A percentile compares a stretch with the other conserved stretches of the same genome.
phyloP scores from a whole-genome alignment of 1,284 basidiomycete genomes.

The Naganishia albida region DNA sequence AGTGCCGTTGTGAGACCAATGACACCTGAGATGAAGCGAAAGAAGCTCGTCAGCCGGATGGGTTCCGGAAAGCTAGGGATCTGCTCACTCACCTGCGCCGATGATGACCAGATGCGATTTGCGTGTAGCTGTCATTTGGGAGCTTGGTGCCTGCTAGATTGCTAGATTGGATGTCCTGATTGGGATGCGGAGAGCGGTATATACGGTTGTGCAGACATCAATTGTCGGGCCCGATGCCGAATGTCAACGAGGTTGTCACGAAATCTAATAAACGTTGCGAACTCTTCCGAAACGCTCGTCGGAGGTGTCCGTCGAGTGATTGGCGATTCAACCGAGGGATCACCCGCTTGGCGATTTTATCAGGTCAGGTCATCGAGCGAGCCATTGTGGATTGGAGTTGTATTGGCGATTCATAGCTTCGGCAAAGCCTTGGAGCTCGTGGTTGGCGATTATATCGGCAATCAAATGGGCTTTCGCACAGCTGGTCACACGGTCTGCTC shows the following conservation, averaged over 20 bases:
- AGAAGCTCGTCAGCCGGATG: too few relatives aligned
- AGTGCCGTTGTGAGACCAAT: slow-evolving; percentile 30
- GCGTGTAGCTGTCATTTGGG: slow-evolving; percentile 3
- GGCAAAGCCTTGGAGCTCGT: too few relatives aligned
- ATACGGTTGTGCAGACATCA: too few relatives aligned
- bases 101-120: slow-evolving; percentile 30
- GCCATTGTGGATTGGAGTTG: too few relatives aligned
- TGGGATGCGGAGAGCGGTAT: too few relatives aligned
- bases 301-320: neutral
- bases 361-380: neutral
- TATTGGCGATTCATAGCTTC: too few relatives aligned
- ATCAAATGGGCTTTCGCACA: too few relatives aligned
- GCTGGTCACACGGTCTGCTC: neutral
- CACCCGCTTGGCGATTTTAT: neutral
- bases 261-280: too few relatives aligned
- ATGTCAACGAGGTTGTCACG: neutral
- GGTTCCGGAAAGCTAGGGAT: neutral
- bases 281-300: neutral
- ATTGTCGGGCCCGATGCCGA: too few relatives aligned
- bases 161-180: too few relatives aligned
- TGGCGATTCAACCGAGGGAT: neutral
- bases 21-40: slow-evolving; percentile 10
- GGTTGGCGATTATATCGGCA: too few relatives aligned
- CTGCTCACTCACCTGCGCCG: slow-evolving; percentile 30
- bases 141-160: neutral